Evolutionary conservation across 345 rosid genomes (phyloP), one percentile per base, ranked within the genome.

Genomic region (Euphorbia peplus): DNA sequence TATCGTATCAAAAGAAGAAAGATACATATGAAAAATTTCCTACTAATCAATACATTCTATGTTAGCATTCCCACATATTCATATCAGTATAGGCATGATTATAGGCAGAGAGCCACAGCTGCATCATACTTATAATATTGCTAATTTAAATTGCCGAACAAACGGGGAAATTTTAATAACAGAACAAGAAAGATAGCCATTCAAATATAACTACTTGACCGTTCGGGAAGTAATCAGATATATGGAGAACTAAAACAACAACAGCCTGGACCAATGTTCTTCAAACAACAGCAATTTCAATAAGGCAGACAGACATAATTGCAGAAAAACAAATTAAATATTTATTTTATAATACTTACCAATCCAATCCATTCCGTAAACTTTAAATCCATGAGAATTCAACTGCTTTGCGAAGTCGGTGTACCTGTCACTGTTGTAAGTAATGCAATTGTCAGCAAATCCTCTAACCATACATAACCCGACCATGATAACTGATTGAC

Each of bases 321-420:
- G 25, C 44, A 12, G 16, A 37, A 0, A 53, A 22, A 53, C 22
- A 10, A 21, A 22, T 4, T n/a, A 12, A 53, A 53, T 0, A 21
- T 53, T 21, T 53, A 26, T 53, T n/a, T 21, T 22, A 22, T 53
- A 28, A 69, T 63, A 15, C 71, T 71, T 76, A 76, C 79, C 79
- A 30, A 76, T 76, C 79, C 79, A 76, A 55, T 76, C 79, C 79
- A 76, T 76, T 61, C 72, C 79, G 46, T 67, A 76, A 62, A 66
- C 79, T 64, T 76, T 76, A 54, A 70, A 62, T 8, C 79, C 79
- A 4, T 76, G 28, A 22, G 59, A 54, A 54, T 76, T 76, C 64
- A 76, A 48, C 48, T 66, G 68, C 68, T 67, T 76, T 0, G 75
- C 79, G 47, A 76, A 76, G 29, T 71, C 72, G 24, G 25, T 60